Evolutionary conservation across 1,139 yeast species (phyloP).

Genomic region (Saccharomyces hybrid): DNA sequence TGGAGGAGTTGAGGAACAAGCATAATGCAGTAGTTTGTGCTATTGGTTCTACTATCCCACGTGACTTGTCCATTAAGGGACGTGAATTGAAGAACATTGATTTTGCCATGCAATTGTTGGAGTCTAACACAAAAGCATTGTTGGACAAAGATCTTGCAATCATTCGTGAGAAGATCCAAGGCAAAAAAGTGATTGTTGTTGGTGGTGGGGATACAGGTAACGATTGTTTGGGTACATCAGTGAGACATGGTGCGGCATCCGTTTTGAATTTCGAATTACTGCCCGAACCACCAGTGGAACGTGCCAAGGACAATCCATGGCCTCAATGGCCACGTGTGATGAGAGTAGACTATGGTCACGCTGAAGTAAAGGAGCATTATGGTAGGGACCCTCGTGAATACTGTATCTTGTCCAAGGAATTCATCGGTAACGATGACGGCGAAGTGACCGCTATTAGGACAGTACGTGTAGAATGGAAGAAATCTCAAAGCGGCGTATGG

Average conservation of each 20-base stretch:
- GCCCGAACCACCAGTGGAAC: conserved; percentile 81
- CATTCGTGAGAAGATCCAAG: conserved; percentile 62
- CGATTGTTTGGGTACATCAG: conserved; percentile 96
- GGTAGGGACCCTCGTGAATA: conserved; percentile 98
- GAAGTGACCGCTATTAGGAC: conserved; percentile 92
- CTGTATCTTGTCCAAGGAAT: conserved; percentile 90
- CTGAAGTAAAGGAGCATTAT: conserved; percentile 89
- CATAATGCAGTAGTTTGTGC: conserved; percentile 85
- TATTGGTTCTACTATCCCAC: conserved; percentile 95
- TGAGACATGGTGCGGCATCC: conserved; percentile 93
- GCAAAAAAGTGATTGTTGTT: conserved; percentile 89
- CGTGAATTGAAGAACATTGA: conserved; percentile 84
- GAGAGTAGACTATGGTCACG: conserved; percentile 96
- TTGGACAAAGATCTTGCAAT: conserved; percentile 75
- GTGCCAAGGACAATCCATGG: conserved; percentile 98
- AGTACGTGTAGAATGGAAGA: conserved; percentile 96
- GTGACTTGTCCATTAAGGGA: conserved; percentile 91
- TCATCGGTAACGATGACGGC: conserved; percentile 89
- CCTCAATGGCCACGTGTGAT: conserved; percentile 99
- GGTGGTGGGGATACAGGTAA: conserved; percentile 99
- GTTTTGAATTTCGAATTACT: conserved; percentile 90
- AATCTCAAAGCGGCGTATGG: conserved; percentile 95
- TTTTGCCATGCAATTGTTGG: conserved; percentile 90
- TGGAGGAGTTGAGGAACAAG: conserved; percentile 54
- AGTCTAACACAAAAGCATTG: conserved; percentile 82